Percentiles rank a stretch among this genome's conserved stretches.
Conservation (phyloP, 2,329 filamentous ascomycete species). For the Pseudopyricularia javanii region DNA sequence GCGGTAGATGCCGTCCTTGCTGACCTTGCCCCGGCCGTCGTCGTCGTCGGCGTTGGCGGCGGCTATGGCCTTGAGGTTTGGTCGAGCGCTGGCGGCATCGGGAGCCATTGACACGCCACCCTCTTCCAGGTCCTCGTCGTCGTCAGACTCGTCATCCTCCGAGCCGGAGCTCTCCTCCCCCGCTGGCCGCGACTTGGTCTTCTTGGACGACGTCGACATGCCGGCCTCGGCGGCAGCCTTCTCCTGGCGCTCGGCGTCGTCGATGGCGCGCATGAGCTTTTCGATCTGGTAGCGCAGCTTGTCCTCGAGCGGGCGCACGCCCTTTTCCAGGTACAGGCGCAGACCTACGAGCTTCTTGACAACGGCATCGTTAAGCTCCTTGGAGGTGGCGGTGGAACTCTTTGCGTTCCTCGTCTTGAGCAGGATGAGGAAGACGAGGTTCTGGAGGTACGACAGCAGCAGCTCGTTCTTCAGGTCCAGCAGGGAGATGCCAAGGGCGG, state of each 20-base stretch:
- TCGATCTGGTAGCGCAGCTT: constrained; percentile 93
- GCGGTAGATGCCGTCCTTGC: constrained; percentile 62
- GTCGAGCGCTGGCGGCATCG: constrained; percentile 11
- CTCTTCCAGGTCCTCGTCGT: constrained; percentile 18
- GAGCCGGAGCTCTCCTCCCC: constrained; percentile 12
- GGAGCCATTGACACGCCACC: constrained; percentile 10
- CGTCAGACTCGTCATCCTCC: constrained; percentile 22
- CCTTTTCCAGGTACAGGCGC: constrained; percentile 85
- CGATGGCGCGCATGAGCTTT: constrained; percentile 79
- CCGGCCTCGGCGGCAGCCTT: constrained; percentile 21
- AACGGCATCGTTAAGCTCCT: constrained; percentile 49
- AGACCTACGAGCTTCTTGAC: constrained; percentile 83
- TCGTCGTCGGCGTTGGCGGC: constrained; percentile 16
- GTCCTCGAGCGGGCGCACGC: constrained; percentile 78
- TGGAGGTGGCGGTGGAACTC: constrained; percentile 16
- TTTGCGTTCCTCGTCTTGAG: constrained; percentile 57
- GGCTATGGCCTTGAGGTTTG: constrained; percentile 24
- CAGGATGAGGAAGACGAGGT: constrained; percentile 77
- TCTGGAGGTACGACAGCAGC: constrained; percentile 91
- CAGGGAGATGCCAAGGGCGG: constrained; percentile 79
- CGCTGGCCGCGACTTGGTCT: constrained; percentile 13
- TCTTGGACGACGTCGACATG: constrained; percentile 20
- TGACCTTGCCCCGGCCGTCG: constrained; percentile 4
- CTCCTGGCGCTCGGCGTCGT: constrained; percentile 49
- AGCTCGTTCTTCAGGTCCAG: constrained; percentile 95